Percentiles rank a stretch among this genome's conserved stretches.
phyloP scores from a whole-genome alignment of 2,329 filamentous ascomycete species.

The Microdochium bolleyi region DNA sequence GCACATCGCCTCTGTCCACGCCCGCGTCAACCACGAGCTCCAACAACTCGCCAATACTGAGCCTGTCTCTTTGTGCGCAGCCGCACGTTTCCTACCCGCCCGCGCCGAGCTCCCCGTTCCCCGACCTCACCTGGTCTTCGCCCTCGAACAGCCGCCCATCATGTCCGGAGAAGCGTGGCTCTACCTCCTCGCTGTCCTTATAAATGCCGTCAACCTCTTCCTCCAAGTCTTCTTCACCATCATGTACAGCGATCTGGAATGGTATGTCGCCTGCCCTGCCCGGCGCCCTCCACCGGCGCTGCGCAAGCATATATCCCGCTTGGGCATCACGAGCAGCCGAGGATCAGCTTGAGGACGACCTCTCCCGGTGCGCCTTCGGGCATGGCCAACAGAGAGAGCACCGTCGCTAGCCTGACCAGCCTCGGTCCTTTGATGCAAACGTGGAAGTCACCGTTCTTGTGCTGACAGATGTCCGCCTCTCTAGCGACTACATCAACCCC shows the following conservation, averaged over 20 bases:
- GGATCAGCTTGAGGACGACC: not conserved
- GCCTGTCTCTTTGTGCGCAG: not conserved
- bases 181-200: conserved; percentile 93
- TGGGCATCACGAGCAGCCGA: not conserved
- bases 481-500: conserved; percentile 98
- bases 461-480: conserved; percentile 1
- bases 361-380: too few species aligned
- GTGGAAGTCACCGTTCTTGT: too few species aligned
- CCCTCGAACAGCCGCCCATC: conserved; percentile 14
- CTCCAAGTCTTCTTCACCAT: conserved; percentile 99
- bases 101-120: not conserved
- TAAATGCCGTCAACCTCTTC: conserved; percentile 99
- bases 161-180: conserved; percentile 99
- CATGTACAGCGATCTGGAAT: conserved; percentile 99
- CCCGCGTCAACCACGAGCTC: not conserved
- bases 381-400: too few species aligned
- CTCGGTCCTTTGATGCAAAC: too few species aligned
- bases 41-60: not conserved
- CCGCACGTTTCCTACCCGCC: not conserved
- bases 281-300: not conserved
- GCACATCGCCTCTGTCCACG: too few species aligned
- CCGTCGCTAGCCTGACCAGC: too few species aligned
- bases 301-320: not conserved
- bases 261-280: conserved; percentile 53
- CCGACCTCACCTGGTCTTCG: not conserved